These are phyloP conservation scores for Megacollybia platyphylla DNA, from an alignment of 1,284 basidiomycete species.

Conservation along the genomic window DNA sequence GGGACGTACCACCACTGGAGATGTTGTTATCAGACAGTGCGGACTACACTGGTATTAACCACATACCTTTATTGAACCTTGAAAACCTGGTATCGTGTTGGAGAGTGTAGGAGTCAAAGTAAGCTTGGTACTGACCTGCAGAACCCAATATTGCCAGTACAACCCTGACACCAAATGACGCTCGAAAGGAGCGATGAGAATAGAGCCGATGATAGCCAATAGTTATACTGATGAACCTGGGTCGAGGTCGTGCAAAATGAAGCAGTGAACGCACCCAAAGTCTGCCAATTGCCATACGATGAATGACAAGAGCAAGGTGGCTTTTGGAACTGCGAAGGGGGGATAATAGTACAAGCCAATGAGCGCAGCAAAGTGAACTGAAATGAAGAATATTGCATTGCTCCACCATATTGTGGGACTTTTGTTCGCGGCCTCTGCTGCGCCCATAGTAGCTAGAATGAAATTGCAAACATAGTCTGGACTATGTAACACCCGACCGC, in stretches of 20 bases:
- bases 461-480: neutral
- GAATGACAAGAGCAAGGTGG: constrained; percentile 41
- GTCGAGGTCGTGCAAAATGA: neutral
- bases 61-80: constrained; percentile 26
- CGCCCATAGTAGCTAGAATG: neutral
- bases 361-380: constrained; percentile 46
- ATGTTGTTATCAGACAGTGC: neutral
- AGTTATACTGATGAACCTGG: constrained; percentile 35
- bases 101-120: neutral
- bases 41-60: neutral
- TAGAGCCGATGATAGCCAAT: constrained; percentile 71
- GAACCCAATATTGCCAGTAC: constrained; percentile 55
- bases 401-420: constrained; percentile 44
- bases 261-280: constrained; percentile 41
- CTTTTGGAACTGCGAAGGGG: constrained; percentile 25
- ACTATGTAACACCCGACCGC: neutral
- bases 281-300: constrained; percentile 59
- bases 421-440: neutral
- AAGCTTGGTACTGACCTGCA: constrained; percentile 28
- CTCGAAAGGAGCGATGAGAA: constrained; percentile 61
- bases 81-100: constrained; percentile 31
- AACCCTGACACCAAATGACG: constrained; percentile 39
- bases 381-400: constrained; percentile 58
- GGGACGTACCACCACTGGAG: constrained; percentile 33
- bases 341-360: constrained; percentile 41